Percentiles rank a stretch among this genome's conserved stretches.
Evolutionary conservation across 2,329 filamentous ascomycete species (phyloP).

Genomic region (Neonectria faginata): DNA sequence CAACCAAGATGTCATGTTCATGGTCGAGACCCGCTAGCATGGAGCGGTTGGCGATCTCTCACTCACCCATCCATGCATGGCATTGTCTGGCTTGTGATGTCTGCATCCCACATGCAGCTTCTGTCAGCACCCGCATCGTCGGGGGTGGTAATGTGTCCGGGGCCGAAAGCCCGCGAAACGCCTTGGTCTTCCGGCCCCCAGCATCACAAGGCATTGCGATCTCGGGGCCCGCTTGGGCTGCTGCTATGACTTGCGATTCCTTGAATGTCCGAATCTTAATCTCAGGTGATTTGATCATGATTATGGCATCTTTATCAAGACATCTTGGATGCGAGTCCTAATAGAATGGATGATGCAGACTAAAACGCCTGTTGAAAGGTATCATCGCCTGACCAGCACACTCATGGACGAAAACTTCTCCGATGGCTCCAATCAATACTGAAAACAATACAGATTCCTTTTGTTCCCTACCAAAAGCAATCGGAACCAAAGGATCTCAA

Average conservation of each 20-base stretch:
- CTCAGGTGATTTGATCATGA: not conserved
- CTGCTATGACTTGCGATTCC: not conserved
- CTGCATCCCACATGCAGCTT: not conserved
- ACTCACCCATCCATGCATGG: not conserved
- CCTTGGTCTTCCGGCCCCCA: not conserved
- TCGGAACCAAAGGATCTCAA: not conserved
- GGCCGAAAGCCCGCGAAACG: not conserved
- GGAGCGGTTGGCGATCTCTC: not conserved
- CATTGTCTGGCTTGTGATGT: not conserved
- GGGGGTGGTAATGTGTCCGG: conserved; percentile 1
- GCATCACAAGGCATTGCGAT: not conserved
- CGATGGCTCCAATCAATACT: not conserved
- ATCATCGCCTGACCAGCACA: not conserved
- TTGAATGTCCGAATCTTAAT: not conserved
- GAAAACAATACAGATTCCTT: not conserved
- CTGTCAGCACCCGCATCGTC: not conserved
- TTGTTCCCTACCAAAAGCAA: not conserved
- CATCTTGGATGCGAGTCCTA: not conserved
- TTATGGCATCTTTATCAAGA: not conserved
- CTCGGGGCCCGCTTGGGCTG: not conserved
- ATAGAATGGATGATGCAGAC: not conserved
- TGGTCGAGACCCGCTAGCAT: not conserved
- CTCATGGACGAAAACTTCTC: not conserved
- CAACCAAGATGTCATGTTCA: not conserved
- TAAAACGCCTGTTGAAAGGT: not conserved